Evolutionary conservation across 2,329 filamentous ascomycete species (phyloP), one percentile per base, ranked within the genome.

Genomic region (Aspergillus thermomutatus): DNA sequence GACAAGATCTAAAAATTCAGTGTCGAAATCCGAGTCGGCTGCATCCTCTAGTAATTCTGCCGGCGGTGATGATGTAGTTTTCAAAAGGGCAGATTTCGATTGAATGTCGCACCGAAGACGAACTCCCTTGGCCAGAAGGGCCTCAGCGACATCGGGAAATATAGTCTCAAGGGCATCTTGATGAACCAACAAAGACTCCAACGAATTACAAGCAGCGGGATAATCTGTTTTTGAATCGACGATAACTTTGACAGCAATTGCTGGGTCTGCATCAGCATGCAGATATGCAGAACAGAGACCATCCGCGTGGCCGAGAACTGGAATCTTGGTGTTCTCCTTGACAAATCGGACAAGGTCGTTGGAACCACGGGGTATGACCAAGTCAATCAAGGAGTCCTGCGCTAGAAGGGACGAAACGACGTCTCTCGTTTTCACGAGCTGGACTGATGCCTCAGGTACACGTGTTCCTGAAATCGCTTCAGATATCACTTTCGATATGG

Each of bases 181-280:
- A 66, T 97, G 87, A 4, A 97, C 89, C 19, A 99, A 84, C 9
- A 99, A 82, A 1, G 92, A 95, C 77, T 99, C 94, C n/a, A 92
- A 77, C 45, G 89, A 87, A 78, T 99, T 99, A 81, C 94, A 99
- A 14, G 93, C 94, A 40, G 94, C 94, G 1, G 93, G 91, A 70
- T 99, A 99, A 74, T 88, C 90, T 26, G 90, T 92, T 78, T 99
- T 99, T 49, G 93, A 89, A 76, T 99, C 94, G 54, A 96, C 81
- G 49, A 97, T 80, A 54, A 96, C 88, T 60, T 85, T 85, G 21
- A 84, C 82, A 11, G 91, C 90, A 76, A 90, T 87, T 46, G 82
- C 77, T 41, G 81, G 75, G 66, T 95, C 88, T 49, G 90, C 92
- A 56, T 91, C 90, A 10, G 82, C 80, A 67, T 94, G 89, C 52